These are phyloP conservation scores for Apostasia shenzhenica DNA, from an alignment of 106 monocot genomes.

Conservation along the genomic window DNA sequence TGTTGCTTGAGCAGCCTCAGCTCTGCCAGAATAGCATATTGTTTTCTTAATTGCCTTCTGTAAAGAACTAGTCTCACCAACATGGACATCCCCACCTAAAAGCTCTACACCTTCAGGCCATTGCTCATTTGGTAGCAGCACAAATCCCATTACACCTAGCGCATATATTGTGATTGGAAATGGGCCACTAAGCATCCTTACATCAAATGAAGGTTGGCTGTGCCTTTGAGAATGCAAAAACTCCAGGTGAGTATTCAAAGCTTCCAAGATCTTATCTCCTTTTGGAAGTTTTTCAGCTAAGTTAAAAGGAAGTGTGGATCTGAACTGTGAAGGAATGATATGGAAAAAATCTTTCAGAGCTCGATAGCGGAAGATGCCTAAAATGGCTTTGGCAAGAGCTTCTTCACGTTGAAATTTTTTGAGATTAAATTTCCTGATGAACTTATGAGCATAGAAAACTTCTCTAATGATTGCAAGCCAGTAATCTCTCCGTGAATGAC, in stretches of 20 bases:
- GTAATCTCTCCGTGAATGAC: conserved; percentile 88
- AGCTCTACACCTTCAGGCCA: conserved; percentile 26
- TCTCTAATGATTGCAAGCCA: conserved; percentile 82
- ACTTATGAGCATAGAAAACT: conserved; percentile 65
- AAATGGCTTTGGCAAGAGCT: conserved; percentile 65
- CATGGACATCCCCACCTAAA: conserved; percentile 24
- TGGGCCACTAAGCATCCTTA: conserved; percentile 3
- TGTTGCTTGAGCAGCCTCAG: conserved; percentile 73
- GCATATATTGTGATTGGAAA: conserved; percentile 54
- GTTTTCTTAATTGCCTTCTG: conserved; percentile 69
- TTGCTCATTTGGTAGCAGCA: conserved; percentile 20
- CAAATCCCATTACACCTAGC: conserved; percentile 55
- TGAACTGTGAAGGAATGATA: conserved; percentile 60
- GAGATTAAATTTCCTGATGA: conserved; percentile 75
- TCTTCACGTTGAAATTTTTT: conserved; percentile 45
- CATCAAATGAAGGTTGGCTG: conserved; percentile 7
- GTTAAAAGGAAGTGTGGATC: conserved; percentile 68
- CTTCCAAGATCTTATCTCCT: conserved; percentile 86
- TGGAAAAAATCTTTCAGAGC: conserved; percentile 79
- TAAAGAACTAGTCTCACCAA: conserved; percentile 47
- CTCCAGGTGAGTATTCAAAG: conserved; percentile 60
- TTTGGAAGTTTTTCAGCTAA: conserved; percentile 89
- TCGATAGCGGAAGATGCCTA: conserved; percentile 69
- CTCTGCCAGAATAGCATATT: conserved; percentile 48
- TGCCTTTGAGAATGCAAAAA: conserved; percentile 21